Percentiles rank a stretch among this genome's conserved stretches.
Evolutionary conservation across 805 yeast genomes (phyloP).

Genomic region (Ogataea glucozyma): DNA sequence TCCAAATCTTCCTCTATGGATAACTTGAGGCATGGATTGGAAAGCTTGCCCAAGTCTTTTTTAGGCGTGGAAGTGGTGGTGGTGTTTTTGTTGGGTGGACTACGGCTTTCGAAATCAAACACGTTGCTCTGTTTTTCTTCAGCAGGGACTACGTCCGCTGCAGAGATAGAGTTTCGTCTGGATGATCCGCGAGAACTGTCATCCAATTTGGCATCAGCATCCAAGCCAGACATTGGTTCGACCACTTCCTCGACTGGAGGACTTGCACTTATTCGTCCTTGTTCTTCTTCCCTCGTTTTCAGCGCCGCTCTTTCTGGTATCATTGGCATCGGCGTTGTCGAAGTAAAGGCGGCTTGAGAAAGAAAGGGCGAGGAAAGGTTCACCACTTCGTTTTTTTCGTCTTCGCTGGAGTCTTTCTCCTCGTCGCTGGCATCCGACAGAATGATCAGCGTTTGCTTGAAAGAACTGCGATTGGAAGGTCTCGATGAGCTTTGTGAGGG

Average conservation of each 20-base stretch:
- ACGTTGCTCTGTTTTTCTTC: slow-evolving; percentile 28
- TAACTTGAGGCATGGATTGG: neutral
- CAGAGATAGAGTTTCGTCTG: slow-evolving; percentile 35
- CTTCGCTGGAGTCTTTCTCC: slow-evolving; percentile 1
- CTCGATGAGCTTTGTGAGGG: neutral
- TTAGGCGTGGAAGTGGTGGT: slow-evolving; percentile 1
- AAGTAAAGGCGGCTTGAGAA: slow-evolving; percentile 13
- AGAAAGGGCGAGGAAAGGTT: slow-evolving; percentile 4
- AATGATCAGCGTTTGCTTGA: slow-evolving; percentile 7
- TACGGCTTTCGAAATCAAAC: slow-evolving; percentile 9
- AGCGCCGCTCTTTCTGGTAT: neutral
- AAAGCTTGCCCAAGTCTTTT: neutral
- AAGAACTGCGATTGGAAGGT: neutral
- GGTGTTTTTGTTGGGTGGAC: neutral
- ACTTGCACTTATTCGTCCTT: no score
- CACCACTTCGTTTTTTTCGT: neutral
- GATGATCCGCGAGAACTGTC: slow-evolving; percentile 32
- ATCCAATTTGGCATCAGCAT: slow-evolving; percentile 11
- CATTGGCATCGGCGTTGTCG: slow-evolving; percentile 7
- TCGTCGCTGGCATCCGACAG: slow-evolving; percentile 2
- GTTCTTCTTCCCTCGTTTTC: neutral
- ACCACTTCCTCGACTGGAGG: no score
- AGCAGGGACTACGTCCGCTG: no score
- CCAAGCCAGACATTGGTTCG: no score
- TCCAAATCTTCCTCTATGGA: slow-evolving; percentile 6